These are phyloP conservation scores for Entomophthora muscae DNA, from an alignment of 371 early-diverging fungal genomes.

Conservation along the genomic window DNA sequence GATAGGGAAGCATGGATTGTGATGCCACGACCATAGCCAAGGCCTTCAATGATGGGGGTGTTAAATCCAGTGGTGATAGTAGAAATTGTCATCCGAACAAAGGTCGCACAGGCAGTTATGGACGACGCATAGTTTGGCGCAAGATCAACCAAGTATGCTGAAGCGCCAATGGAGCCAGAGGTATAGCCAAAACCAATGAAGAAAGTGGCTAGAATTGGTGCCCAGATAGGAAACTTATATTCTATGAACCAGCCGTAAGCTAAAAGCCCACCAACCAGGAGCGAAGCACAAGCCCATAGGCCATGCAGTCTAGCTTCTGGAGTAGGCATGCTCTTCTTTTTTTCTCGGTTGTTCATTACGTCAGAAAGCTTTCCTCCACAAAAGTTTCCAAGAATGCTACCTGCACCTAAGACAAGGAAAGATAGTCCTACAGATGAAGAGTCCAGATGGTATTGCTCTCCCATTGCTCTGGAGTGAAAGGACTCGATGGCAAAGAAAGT, in stretches of 20 bases:
- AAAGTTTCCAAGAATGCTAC: constrained; percentile 24
- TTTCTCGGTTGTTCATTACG: constrained; percentile 9
- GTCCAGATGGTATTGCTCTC: constrained; percentile 15
- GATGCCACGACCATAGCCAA: no score
- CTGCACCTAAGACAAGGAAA: constrained; percentile 23
- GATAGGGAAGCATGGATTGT: no score
- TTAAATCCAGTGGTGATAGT: no score
- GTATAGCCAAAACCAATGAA: background rate
- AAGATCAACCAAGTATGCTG: constrained; percentile 8
- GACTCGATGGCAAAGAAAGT: constrained; percentile 27
- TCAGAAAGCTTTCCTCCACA: constrained; percentile 22
- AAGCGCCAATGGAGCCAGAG: background rate
- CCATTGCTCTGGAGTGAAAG: constrained; percentile 18
- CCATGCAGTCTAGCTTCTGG: constrained; percentile 19
- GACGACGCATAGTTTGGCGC: constrained; percentile 4
- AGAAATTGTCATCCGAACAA: no score
- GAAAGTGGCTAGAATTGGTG: background rate
- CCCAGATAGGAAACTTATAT: constrained; percentile 10
- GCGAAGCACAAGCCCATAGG: constrained; percentile 21
- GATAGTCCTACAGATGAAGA: constrained; percentile 23
- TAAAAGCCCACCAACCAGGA: constrained; percentile 19
- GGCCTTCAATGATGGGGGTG: no score
- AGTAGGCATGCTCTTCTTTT: background rate
- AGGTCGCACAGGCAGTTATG: background rate
- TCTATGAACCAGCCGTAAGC: constrained; percentile 26